Conservation (phyloP, 2,329 filamentous ascomycete species). For the Ceratocystis eucalypticola region DNA sequence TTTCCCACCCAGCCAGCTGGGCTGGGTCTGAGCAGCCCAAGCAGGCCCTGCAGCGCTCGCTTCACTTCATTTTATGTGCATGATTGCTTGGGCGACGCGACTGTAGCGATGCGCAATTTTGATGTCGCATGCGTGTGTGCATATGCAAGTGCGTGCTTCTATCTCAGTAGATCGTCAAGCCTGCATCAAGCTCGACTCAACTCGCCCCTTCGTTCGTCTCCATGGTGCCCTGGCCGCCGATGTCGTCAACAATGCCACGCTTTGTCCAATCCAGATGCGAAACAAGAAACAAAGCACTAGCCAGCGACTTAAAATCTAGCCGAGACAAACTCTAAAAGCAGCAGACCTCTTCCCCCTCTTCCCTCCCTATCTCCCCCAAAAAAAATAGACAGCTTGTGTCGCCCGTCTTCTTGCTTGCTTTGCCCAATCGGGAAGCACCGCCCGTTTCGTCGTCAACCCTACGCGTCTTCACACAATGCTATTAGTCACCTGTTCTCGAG, state of each 20-base stretch:
- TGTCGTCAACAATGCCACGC: not conserved
- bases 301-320: not conserved
- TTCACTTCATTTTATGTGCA: not conserved
- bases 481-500: not conserved
- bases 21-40: not conserved
- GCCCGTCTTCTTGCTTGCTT: no score
- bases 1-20: not conserved
- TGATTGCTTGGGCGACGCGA: constrained; percentile 7
- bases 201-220: not conserved
- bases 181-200: no score
- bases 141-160: not conserved
- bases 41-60: not conserved
- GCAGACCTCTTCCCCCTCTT: not conserved
- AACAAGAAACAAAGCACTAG: not conserved
- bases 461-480: not conserved
- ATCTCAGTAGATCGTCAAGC: not conserved
- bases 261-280: not conserved
- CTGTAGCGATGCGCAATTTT: not conserved
- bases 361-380: not conserved
- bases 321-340: not conserved
- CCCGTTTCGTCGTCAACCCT: not conserved
- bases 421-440: no score
- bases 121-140: not conserved
- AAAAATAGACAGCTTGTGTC: not conserved
- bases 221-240: not conserved